Conservation (phyloP, 2,329 filamentous ascomycete genomes). For the Arachnopeziza araneosa region DNA sequence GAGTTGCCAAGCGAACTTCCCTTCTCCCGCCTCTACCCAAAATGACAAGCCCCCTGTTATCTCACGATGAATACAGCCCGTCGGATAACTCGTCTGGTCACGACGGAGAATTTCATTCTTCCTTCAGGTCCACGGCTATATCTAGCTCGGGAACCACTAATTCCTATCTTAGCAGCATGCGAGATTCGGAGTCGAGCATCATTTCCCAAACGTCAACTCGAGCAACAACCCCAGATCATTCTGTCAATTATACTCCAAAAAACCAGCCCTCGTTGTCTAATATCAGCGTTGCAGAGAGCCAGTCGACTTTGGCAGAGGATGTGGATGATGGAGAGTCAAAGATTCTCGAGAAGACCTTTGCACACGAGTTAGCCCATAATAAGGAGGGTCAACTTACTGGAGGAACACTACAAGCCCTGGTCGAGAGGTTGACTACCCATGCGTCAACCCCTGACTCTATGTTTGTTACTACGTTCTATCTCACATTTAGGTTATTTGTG, state of each 20-base stretch:
- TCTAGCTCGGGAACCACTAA: slow-evolving; percentile 74
- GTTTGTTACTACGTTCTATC: slow-evolving; percentile 91
- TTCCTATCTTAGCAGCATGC: slow-evolving; percentile 66
- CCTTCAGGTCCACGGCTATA: slow-evolving; percentile 59
- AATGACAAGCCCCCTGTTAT: slow-evolving; percentile 46
- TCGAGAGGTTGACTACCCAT: slow-evolving; percentile 91
- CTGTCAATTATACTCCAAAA: slow-evolving; percentile 25
- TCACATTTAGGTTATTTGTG: slow-evolving; percentile 92
- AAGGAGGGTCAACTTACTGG: slow-evolving; percentile 94
- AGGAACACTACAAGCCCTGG: slow-evolving; percentile 80
- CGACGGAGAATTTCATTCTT: slow-evolving; percentile 45
- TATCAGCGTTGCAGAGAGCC: slow-evolving; percentile 59
- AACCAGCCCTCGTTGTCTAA: slow-evolving; percentile 61
- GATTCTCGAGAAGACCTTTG: slow-evolving; percentile 85
- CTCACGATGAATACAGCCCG: slow-evolving; percentile 44
- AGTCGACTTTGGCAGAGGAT: slow-evolving; percentile 64
- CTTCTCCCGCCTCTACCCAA: slow-evolving; percentile 52
- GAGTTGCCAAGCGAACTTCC: slow-evolving; percentile 42
- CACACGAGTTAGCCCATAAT: slow-evolving; percentile 87
- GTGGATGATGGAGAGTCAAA: slow-evolving; percentile 73
- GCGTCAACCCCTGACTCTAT: slow-evolving; percentile 87
- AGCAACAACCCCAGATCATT: slow-evolving; percentile 74
- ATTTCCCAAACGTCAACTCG: slow-evolving; percentile 79
- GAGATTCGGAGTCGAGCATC: slow-evolving; percentile 75
- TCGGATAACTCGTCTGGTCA: slow-evolving; percentile 40